Conservation (phyloP, 2,329 filamentous ascomycete species). For the Hymenoscyphus infarciens region DNA sequence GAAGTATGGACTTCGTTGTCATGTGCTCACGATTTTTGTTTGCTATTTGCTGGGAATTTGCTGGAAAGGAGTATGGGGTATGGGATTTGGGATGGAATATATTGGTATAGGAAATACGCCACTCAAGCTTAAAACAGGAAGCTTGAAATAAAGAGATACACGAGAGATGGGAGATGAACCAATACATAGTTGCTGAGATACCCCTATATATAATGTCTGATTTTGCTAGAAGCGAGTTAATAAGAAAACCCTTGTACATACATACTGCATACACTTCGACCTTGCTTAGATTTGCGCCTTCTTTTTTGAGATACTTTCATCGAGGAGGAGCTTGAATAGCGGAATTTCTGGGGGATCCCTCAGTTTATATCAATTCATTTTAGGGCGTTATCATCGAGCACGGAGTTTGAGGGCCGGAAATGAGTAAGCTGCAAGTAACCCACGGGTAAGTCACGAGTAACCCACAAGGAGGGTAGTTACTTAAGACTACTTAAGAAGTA, state of each 20-base stretch:
- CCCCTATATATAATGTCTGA: neutral
- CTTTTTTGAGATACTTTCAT: too few relatives aligned
- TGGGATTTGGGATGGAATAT: neutral
- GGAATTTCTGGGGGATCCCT: too few relatives aligned
- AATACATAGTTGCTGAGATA: neutral
- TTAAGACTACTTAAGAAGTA: too few relatives aligned
- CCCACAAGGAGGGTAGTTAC: too few relatives aligned
- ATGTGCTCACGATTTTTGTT: neutral
- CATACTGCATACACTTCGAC: too few relatives aligned
- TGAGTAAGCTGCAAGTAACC: too few relatives aligned
- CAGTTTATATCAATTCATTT: too few relatives aligned
- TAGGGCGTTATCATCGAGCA: too few relatives aligned
- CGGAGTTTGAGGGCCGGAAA: too few relatives aligned
- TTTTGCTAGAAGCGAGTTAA: neutral
- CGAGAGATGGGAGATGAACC: neutral
- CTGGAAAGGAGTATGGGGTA: neutral
- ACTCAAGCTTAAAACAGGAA: neutral
- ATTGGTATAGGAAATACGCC: neutral
- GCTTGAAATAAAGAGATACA: neutral
- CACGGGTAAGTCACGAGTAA: too few relatives aligned
- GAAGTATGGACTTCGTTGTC: slow-evolving; percentile 3
- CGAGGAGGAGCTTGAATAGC: too few relatives aligned
- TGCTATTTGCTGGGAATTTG: neutral
- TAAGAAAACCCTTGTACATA: slow-evolving; percentile 37
- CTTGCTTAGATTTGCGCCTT: too few relatives aligned